Evolutionary conservation across 441 rosid species (phyloP).

Genomic region (Kokia cookei): DNA sequence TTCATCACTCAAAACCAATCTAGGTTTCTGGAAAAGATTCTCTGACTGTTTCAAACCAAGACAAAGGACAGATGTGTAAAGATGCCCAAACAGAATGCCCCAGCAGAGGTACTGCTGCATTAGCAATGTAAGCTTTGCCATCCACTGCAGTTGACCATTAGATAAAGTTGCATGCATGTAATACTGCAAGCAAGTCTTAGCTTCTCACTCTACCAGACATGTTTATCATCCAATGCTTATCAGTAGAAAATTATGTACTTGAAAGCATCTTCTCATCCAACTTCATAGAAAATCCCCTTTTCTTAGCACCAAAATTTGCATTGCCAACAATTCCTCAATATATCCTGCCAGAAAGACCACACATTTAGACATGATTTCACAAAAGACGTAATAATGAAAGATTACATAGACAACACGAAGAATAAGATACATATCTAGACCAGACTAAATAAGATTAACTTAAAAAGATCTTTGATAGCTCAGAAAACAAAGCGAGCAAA

Average conservation of each 20-base stretch:
- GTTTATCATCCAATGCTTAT: constrained; percentile 6
- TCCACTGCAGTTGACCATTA: constrained; percentile 14
- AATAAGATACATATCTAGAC: background rate
- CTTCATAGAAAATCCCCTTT: background rate
- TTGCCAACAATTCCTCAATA: background rate
- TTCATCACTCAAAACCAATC: constrained; percentile 23
- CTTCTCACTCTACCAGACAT: background rate
- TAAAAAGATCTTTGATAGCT: background rate
- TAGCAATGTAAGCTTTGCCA: constrained; percentile 34
- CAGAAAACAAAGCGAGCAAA: background rate
- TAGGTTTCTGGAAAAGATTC: constrained; percentile 20
- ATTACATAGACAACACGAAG: background rate
- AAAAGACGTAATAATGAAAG: background rate
- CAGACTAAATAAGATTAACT: background rate
- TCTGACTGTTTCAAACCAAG: constrained; percentile 27
- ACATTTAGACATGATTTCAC: background rate
- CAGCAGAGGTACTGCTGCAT: constrained; percentile 39
- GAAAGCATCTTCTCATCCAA: constrained; percentile 9
- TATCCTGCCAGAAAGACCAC: constrained; percentile 27
- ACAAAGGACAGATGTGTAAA: constrained; percentile 26
- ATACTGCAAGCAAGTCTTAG: constrained; percentile 10
- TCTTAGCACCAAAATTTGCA: background rate
- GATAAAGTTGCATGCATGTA: constrained; percentile 6
- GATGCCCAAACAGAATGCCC: constrained; percentile 41
- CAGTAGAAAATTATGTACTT: background rate